phyloP scores from a whole-genome alignment of 1,139 yeast genomes.

The Saccharomyces hybrid region DNA sequence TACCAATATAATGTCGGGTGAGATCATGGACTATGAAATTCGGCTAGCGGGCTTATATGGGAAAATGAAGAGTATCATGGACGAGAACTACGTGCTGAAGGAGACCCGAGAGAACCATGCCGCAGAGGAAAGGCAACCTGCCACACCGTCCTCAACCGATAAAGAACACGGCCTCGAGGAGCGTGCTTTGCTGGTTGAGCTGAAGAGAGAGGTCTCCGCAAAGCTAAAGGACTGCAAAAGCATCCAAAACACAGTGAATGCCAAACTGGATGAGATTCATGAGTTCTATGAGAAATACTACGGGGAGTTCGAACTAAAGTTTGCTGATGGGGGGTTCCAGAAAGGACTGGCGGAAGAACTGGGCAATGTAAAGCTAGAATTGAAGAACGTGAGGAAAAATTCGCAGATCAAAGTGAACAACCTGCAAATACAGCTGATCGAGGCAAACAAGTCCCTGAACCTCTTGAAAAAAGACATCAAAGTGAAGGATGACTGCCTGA shows the following conservation, averaged over 20 bases:
- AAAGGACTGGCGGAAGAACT: background rate
- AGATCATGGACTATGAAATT: background rate
- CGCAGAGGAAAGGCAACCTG: background rate
- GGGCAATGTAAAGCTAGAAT: background rate
- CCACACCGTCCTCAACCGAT: background rate
- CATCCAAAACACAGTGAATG: background rate
- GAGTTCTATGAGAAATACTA: background rate
- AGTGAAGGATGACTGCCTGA: background rate
- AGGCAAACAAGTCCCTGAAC: background rate
- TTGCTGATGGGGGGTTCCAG: background rate
- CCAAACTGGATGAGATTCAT: background rate
- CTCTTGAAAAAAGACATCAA: background rate
- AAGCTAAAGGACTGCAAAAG: background rate
- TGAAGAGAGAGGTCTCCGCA: background rate
- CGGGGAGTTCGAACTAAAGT: background rate
- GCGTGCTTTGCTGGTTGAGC: background rate
- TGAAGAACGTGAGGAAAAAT: background rate
- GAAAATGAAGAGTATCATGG: background rate
- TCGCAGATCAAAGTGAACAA: background rate
- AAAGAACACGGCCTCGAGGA: background rate
- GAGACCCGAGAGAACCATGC: background rate
- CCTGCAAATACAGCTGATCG: background rate
- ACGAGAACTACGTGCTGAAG: background rate
- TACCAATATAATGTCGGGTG: background rate
- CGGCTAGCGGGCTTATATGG: background rate